Base-by-base conservation (phyloP, 2,329 filamentous ascomycete genomes). In the Fusarium circinatum region DNA sequence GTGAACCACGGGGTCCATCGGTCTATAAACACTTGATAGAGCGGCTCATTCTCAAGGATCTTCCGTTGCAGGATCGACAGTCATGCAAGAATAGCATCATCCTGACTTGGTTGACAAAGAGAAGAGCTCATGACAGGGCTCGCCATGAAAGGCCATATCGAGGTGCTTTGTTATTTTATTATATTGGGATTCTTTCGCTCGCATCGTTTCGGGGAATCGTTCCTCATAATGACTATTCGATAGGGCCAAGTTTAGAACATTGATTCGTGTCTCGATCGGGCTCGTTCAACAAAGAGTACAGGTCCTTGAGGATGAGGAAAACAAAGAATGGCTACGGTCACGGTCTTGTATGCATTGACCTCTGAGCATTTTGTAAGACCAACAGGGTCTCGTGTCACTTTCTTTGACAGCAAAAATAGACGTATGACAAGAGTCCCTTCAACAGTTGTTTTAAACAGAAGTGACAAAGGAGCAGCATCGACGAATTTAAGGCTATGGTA, bases 401-500 rank as follows among this genome's bases (percentile, higher is more conserved):
- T 74, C 71, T 72, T 74, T 74, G 58, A 52, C 30, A 32, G 36
- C 47, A 30, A 59, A 72, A 74, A 74, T 74, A 68, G 67, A 65
- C 56, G 28, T 51, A 34, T 15, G 49, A 36, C 34, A 41, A 55
- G 47, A 66, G 30, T 47, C 44, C 15, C 38, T 34, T 24, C 20
- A 51, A 24, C 47, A 41, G n/a, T 8, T 18, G 42, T 20, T 30
- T 30, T 30, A 32, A 20, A 30, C 45, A 30, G 41, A n/a, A 15
- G 44, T 41, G 52, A 57, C 58, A 55, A 64, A 63, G 58, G 61
- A 75, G 75, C 62, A 71, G 68, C 44, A 64, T 61, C 66, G 58
- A 54, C 55, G 64, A 60, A 74, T 76, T 75, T 77, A 77, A 70
- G 70, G 59, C 56, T 61, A 64, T 56, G 60, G 68, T 65, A 66